Evolutionary conservation across 371 early-diverging fungal species (phyloP).

Genomic region (Sporodiniella umbellata): DNA sequence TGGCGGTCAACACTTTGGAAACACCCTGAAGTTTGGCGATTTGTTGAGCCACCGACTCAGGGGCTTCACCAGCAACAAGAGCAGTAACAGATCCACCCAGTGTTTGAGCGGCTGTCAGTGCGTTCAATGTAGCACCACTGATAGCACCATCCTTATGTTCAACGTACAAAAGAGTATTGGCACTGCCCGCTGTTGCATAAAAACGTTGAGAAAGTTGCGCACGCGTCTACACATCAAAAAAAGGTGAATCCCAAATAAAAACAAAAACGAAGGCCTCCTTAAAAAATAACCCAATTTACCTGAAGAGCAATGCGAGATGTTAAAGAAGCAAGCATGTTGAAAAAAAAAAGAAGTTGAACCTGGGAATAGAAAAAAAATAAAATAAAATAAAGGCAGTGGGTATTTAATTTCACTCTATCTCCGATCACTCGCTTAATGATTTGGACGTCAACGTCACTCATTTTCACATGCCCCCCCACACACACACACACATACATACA

Average conservation of each 20-base stretch:
- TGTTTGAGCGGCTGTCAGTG: constrained; percentile 84
- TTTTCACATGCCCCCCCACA: no score
- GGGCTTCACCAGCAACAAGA: constrained; percentile 80
- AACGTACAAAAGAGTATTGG: constrained; percentile 80
- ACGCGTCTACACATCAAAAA: constrained; percentile 29
- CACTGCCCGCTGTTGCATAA: constrained; percentile 58
- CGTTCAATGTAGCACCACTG: constrained; percentile 78
- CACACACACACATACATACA: no score
- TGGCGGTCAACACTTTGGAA: constrained; percentile 82
- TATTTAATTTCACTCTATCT: background rate
- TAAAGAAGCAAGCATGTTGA: constrained; percentile 12
- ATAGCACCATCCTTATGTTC: constrained; percentile 85
- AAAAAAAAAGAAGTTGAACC: background rate
- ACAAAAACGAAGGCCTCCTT: background rate
- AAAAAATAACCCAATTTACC: constrained; percentile 5
- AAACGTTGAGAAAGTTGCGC: constrained; percentile 44
- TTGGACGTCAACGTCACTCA: background rate
- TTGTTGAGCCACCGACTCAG: constrained; percentile 69
- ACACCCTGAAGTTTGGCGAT: constrained; percentile 75
- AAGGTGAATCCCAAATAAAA: no score
- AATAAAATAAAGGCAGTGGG: constrained; percentile 6
- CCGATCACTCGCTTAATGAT: background rate
- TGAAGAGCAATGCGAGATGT: constrained; percentile 33
- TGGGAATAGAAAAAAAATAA: constrained; percentile 2
- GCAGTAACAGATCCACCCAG: constrained; percentile 83